Evolutionary conservation across 148 eudicot species (phyloP), one percentile per base, ranked within the genome.

Genomic region (Nepenthes gracilis): DNA sequence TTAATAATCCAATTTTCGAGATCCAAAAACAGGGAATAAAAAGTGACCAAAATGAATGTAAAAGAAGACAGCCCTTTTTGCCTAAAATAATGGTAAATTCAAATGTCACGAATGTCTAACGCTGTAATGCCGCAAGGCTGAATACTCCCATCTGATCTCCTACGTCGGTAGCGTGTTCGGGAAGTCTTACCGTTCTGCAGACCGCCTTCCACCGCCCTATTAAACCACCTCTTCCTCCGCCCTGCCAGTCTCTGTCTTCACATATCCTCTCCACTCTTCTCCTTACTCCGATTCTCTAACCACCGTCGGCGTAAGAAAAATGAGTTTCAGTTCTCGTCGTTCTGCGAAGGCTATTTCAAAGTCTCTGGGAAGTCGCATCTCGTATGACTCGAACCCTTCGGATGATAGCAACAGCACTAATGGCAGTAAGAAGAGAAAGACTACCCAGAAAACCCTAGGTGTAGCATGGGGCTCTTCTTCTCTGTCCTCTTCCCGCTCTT

Each of bases 371-470:
- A 81, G 79, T 65, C 57, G 79, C 61, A 81, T 78, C 52, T 78
- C 89, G n/a, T 48, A n/a, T 23, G 71, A 82, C 2, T 74, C 90
- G 15, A 75, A 80, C 43, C 65, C 66, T 74, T 65, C 67, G 0
- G 67, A 45, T 12, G 64, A 59, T 36, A 64, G 52, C 47, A 64
- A 63, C 56, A 70, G 38, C 15, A 68, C 35, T 37, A 67, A 57
- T 12, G 48, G 60, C 47, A 71, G 35, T 12, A 88, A 80, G 78
- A 83, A 74, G 76, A 83, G 63, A 14, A 76, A 69, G 36, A 65
- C 70, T 1, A 79, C 50, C 37, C 97, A 91, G 81, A 87, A 91
- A 85, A 85, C 96, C 90, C 94, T 92, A 75, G 96, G 94, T 38
- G 74, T 72, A 58, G 86, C 85, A 48, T 92, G 97, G 97, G 94